Percentiles rank a stretch among this genome's conserved stretches.
Evolutionary conservation across 2,329 filamentous ascomycete genomes (phyloP).

Genomic region (Fusarium mangiferae): DNA sequence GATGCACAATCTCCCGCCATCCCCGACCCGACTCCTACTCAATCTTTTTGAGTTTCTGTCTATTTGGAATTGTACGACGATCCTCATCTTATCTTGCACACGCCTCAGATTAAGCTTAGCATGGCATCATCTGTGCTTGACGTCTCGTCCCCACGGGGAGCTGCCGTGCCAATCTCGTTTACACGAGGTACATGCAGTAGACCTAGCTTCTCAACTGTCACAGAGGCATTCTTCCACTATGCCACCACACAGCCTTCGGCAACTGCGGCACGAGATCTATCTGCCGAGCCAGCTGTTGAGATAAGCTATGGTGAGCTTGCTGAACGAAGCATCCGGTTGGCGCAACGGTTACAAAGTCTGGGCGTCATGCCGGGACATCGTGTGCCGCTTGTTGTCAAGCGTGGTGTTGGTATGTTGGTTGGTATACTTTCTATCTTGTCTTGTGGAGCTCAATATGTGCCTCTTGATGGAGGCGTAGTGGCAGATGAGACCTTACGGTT

Average conservation of each 20-base stretch:
- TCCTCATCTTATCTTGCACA: constrained; percentile 24
- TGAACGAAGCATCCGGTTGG: constrained; percentile 47
- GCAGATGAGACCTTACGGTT: constrained; percentile 59
- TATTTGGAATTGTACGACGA: constrained; percentile 21
- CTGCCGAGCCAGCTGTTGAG: constrained; percentile 41
- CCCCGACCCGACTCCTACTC: neutral
- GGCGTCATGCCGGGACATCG: constrained; percentile 59
- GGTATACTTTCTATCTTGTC: constrained; percentile 66
- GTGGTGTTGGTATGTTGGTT: constrained; percentile 66
- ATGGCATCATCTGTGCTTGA: constrained; percentile 21
- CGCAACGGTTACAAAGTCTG: constrained; percentile 50
- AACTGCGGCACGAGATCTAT: constrained; percentile 53
- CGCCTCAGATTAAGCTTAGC: neutral
- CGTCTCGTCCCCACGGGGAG: neutral
- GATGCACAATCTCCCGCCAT: constrained; percentile 4
- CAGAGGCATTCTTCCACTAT: constrained; percentile 51
- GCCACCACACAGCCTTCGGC: constrained; percentile 50
- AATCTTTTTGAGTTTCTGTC: constrained; percentile 23
- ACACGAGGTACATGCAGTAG: constrained; percentile 29
- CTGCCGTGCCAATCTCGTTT: constrained; percentile 34
- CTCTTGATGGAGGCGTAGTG: constrained; percentile 66
- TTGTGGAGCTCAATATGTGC: constrained; percentile 68
- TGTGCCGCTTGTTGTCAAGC: constrained; percentile 64
- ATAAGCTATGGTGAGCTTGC: constrained; percentile 60
- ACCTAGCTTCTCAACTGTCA: constrained; percentile 47